Conservation (phyloP, 2,329 filamentous ascomycete genomes). For the Graphiopsis chlorocephala region DNA sequence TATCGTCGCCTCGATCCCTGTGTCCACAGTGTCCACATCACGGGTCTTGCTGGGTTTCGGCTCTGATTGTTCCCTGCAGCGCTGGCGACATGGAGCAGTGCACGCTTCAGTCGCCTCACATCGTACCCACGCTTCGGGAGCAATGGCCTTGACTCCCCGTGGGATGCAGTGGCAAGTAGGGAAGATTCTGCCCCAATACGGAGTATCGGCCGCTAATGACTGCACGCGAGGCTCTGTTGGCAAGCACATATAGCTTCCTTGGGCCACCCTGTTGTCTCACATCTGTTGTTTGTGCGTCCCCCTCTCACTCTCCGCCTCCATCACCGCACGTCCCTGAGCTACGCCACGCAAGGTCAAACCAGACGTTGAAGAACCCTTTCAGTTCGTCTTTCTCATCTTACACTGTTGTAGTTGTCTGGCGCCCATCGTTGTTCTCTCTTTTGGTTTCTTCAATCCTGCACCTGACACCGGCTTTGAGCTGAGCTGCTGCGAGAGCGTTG, state of each 20-base stretch:
- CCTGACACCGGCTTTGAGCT: constrained; percentile 1
- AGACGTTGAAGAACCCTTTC: constrained; percentile 12
- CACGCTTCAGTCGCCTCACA: constrained; percentile 10
- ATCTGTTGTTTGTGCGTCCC: neutral
- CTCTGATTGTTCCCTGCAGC: constrained; percentile 1
- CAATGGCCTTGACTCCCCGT: constrained; percentile 8
- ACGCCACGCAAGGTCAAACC: constrained; percentile 3
- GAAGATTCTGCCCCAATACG: neutral
- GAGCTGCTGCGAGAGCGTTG: neutral
- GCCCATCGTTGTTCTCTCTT: neutral
- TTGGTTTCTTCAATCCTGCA: constrained; percentile 16
- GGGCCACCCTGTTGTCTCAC: constrained; percentile 10
- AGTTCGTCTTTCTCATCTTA: constrained; percentile 1
- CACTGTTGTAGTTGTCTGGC: constrained; percentile 4
- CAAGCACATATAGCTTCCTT: constrained; percentile 11
- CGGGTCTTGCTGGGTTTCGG: constrained; percentile 7
- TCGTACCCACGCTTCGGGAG: constrained; percentile 2
- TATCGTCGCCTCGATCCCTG: neutral
- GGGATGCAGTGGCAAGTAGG: constrained; percentile 3
- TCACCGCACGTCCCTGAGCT: constrained; percentile 5
- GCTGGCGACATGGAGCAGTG: constrained; percentile 5
- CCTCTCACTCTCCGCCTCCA: neutral
- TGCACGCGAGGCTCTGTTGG: neutral
- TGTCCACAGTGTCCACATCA: constrained; percentile 9
- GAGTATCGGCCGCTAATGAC: constrained; percentile 2